Evolutionary conservation across 208 protist genomes (phyloP).

Genomic region (Porcisia deanei): DNA sequence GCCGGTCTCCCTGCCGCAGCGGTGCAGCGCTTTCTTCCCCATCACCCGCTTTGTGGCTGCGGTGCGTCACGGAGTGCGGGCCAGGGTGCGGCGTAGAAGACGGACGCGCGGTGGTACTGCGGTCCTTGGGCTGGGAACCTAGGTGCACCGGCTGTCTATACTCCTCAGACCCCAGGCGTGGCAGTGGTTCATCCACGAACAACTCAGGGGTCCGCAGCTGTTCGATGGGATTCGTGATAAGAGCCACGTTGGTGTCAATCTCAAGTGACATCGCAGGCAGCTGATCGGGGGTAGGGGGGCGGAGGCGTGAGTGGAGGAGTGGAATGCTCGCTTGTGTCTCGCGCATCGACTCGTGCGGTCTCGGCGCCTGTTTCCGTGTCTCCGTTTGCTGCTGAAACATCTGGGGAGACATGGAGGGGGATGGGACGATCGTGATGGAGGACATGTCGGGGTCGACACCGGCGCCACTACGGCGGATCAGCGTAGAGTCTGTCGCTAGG

Average conservation of each 20-base stretch:
- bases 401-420: slow-evolving; percentile 17
- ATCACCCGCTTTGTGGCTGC: not conserved
- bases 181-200: slow-evolving; percentile 20
- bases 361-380: not conserved
- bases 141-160: slow-evolving; percentile 5
- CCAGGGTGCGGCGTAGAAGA: slow-evolving; percentile 19
- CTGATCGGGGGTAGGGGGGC: slow-evolving; percentile 23
- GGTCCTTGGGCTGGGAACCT: slow-evolving; percentile 32
- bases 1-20: not conserved
- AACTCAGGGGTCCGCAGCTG: slow-evolving; percentile 1
- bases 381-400: not conserved
- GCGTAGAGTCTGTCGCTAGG: slow-evolving; percentile 9
- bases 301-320: slow-evolving; percentile 6
- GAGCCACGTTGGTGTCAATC: too few species aligned
- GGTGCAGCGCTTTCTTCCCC: not conserved
- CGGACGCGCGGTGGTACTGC: slow-evolving; percentile 38
- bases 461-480: not conserved
- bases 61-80: not conserved
- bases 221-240: slow-evolving; percentile 9
- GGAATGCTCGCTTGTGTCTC: not conserved
- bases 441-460: slow-evolving; percentile 1
- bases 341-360: not conserved
- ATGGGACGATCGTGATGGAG: slow-evolving; percentile 17
- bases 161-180: slow-evolving; percentile 18
- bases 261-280: not conserved